Evolutionary conservation across 352 stramenopile genomes (phyloP).

Genomic region (Globisporangium emineosum): DNA sequence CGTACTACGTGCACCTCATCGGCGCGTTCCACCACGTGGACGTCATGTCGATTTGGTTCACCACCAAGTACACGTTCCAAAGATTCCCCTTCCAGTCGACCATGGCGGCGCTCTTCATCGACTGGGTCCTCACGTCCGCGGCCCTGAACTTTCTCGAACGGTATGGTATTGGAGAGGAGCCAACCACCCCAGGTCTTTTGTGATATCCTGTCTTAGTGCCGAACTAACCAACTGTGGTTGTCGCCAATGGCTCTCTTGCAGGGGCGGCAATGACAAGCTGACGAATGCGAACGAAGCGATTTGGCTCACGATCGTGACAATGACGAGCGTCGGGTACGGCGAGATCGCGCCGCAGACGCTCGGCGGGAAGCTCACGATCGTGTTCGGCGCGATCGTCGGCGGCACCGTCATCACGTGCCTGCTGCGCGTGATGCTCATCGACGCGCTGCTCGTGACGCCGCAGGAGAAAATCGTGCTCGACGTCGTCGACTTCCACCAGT

Average conservation of each 20-base stretch:
- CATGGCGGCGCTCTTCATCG: constrained; percentile 31
- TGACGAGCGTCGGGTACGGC: constrained; percentile 60
- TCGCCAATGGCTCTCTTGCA: constrained; percentile 3
- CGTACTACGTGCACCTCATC: constrained; percentile 39
- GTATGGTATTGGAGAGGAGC: constrained; percentile 15
- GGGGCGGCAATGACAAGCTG: constrained; percentile 39
- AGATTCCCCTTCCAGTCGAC: constrained; percentile 42
- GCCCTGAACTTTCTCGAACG: constrained; percentile 60
- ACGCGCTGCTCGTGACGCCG: constrained; percentile 45
- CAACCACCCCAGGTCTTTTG: not conserved
- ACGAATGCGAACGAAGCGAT: constrained; percentile 44
- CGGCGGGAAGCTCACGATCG: constrained; percentile 54
- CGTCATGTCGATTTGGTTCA: constrained; percentile 59
- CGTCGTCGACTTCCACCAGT: constrained; percentile 55
- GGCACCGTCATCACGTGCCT: constrained; percentile 59
- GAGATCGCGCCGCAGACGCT: constrained; percentile 48
- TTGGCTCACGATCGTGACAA: constrained; percentile 69
- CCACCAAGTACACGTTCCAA: constrained; percentile 56
- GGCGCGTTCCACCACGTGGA: constrained; percentile 52
- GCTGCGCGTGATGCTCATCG: constrained; percentile 56
- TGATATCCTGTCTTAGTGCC: not conserved
- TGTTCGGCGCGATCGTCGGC: constrained; percentile 52
- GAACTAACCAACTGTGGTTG: no score
- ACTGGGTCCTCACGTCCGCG: constrained; percentile 55
- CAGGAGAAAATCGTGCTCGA: constrained; percentile 61